A percentile compares a stretch with the other conserved stretches of the same genome.
phyloP scores from a whole-genome alignment of 805 yeast species.

The Saturnispora kantuleensis region DNA sequence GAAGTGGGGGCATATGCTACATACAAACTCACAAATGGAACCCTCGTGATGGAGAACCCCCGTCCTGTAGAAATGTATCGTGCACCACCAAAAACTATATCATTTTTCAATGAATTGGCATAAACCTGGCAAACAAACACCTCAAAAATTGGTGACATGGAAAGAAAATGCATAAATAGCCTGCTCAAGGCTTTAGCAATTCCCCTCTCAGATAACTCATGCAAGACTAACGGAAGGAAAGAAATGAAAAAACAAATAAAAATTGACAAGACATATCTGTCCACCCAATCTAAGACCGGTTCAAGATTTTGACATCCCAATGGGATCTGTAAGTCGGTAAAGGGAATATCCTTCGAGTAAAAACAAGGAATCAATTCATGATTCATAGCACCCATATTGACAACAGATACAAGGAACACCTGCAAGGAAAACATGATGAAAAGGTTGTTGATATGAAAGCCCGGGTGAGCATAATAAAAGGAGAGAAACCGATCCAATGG shows the following conservation, averaged over 20 bases:
- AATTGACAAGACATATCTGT: slow-evolving; percentile 78
- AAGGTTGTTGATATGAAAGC: slow-evolving; percentile 86
- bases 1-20: slow-evolving; percentile 69
- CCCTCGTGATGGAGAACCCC: slow-evolving; percentile 82
- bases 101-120: slow-evolving; percentile 64
- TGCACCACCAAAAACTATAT: slow-evolving; percentile 86
- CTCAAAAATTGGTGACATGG: slow-evolving; percentile 85
- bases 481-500: slow-evolving; percentile 87
- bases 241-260: slow-evolving; percentile 90
- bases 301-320: slow-evolving; percentile 76
- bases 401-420: slow-evolving; percentile 67
- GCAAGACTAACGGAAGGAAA: slow-evolving; percentile 77
- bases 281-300: slow-evolving; percentile 88
- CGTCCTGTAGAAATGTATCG: slow-evolving; percentile 87
- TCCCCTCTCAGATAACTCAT: slow-evolving; percentile 84
- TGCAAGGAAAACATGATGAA: slow-evolving; percentile 84
- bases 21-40: slow-evolving; percentile 61
- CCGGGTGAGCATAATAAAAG: slow-evolving; percentile 94
- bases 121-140: slow-evolving; percentile 93
- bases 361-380: slow-evolving; percentile 64
- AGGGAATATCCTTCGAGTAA: slow-evolving; percentile 56
- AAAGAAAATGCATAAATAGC: slow-evolving; percentile 63
- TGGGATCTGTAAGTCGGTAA: slow-evolving; percentile 66
- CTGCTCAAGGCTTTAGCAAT: slow-evolving; percentile 62
- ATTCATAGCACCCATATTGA: slow-evolving; percentile 70